Conservation (phyloP, 139 green algal genomes). For the Chlamydomonas urium region DNA sequence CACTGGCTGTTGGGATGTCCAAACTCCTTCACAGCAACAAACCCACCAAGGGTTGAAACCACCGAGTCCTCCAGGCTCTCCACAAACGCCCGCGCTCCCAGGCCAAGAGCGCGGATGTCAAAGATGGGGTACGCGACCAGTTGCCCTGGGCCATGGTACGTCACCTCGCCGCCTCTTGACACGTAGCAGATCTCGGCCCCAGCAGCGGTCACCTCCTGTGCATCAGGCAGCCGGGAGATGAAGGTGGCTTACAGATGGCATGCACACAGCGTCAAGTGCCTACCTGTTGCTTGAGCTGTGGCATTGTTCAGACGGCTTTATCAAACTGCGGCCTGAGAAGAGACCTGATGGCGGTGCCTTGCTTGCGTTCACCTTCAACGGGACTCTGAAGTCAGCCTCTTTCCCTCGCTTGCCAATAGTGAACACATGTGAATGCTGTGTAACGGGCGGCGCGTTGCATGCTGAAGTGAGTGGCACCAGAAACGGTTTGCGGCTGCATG, state of each 20-base stretch:
- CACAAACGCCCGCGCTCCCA: slow-evolving; percentile 82
- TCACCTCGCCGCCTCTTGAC: slow-evolving; percentile 75
- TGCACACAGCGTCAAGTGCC: no score
- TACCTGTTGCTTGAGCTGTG: no score
- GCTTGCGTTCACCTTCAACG: slow-evolving; percentile 24
- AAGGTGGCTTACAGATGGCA: no score
- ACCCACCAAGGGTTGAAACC: slow-evolving; percentile 45
- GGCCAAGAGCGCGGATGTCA: slow-evolving; percentile 39
- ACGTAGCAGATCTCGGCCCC: no score
- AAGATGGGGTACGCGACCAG: slow-evolving; percentile 90
- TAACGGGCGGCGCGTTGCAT: not conserved
- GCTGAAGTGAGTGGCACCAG: not conserved
- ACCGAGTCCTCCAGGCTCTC: slow-evolving; percentile 86
- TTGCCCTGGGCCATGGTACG: slow-evolving; percentile 90
- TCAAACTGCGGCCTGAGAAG: no score
- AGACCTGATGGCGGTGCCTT: no score
- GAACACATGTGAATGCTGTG: slow-evolving; percentile 75
- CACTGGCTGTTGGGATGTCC: no score
- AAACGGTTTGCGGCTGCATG: not conserved
- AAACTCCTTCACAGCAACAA: not conserved
- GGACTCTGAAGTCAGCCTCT: slow-evolving; percentile 46
- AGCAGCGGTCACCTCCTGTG: not conserved
- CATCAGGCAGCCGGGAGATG: no score
- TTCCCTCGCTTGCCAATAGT: slow-evolving; percentile 83
- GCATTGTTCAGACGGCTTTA: no score